Evolutionary conservation across 495 filamentous ascomycete species (phyloP).

Genomic region (Aspergillus campestris): DNA sequence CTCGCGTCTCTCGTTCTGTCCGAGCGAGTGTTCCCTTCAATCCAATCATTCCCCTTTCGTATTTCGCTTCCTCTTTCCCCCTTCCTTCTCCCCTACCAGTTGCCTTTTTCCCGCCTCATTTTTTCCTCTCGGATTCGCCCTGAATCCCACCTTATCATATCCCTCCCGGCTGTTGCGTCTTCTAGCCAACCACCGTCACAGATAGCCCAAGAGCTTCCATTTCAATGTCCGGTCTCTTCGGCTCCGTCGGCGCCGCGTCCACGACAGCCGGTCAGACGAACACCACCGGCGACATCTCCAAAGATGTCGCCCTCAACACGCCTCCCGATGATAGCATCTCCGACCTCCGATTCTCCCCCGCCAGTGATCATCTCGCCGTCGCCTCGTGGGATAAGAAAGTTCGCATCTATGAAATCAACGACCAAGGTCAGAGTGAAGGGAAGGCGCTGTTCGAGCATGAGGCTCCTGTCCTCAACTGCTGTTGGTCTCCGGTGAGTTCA

Average conservation of each 20-base stretch:
- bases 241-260: conserved; percentile 34
- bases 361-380: conserved; percentile 70
- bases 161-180: too few species aligned
- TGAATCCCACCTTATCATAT: too few species aligned
- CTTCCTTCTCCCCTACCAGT: too few species aligned
- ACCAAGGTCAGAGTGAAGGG: conserved; percentile 59
- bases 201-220: conserved; percentile 12
- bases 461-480: conserved; percentile 65
- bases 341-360: conserved; percentile 72
- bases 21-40: too few species aligned
- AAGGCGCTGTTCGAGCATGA: conserved; percentile 74
- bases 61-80: too few species aligned
- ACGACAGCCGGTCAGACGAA: conserved; percentile 45
- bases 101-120: too few species aligned
- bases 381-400: conserved; percentile 92
- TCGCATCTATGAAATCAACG: conserved; percentile 80
- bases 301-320: conserved; percentile 69
- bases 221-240: conserved; percentile 53
- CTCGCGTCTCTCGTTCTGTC: too few species aligned
- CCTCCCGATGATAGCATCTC: conserved; percentile 84
- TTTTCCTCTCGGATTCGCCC: too few species aligned
- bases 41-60: too few species aligned
- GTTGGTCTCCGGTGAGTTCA: conserved; percentile 73
- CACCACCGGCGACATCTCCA: conserved; percentile 82
- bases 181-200: neutral